Evolutionary conservation across 768 basidiomycete species (phyloP), one percentile per base, ranked within the genome.

Genomic region (Gyrodon lividus): DNA sequence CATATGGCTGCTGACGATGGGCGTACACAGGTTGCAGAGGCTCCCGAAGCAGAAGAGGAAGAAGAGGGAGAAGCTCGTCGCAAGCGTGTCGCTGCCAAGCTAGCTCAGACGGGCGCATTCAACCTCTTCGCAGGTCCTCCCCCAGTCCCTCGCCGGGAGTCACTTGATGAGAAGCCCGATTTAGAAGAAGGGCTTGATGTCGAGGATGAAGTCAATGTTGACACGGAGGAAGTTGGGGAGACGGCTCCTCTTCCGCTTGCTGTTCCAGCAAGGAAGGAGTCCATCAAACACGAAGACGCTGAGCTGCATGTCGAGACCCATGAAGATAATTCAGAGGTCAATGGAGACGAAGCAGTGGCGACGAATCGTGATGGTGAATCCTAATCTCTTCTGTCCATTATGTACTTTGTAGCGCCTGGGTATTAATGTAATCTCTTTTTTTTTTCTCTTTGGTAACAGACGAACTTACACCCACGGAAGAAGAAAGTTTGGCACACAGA

Each of bases 51-150:
- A 19, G 65, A 69, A 22, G 70, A 69, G 23, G 80, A 77, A 43
- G 78, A 80, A 38, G 81, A 80, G 16, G 82, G 83, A 54, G 78
- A 71, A 54, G 70, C 75, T 2, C 77, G 81, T 31, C 75, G 77
- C 37, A 77, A 75, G 54, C 80, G 80, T 45, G 77, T 88, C 19
- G 79, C 84, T 20, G 84, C 82, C 52, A 73, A 70, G 19, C 61
- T 82, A 33, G 81, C 83, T 6, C 79, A 81, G 67, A 82, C 82
- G 72, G 87, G 86, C 14, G 77, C 79, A 56, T 70, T 77, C 71
- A 74, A 84, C 58, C 81, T 84, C 3, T 76, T 84, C 47, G 69
- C 73, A 7, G 67, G 72, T 13, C 73, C 62, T 24, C 67, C 71
- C 22, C 63, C 59, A 8, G 13, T 58, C 26, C 45, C 55, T 5